Base-by-base conservation (phyloP, 495 filamentous ascomycete species). In the Aspergillus heteromorphus region DNA sequence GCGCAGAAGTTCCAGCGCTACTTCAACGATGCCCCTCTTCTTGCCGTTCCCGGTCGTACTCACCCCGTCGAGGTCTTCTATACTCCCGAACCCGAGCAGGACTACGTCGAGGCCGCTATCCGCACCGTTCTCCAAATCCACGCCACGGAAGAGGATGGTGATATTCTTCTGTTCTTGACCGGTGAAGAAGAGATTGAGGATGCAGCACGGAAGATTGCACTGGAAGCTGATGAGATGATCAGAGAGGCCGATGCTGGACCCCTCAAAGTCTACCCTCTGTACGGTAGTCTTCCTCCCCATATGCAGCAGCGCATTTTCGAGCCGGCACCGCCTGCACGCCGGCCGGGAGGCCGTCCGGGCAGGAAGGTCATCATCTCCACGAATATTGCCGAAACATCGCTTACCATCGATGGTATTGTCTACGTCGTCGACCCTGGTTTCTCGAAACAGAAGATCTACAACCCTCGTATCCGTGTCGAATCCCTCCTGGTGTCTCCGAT, bases 161-260 rank as follows among this genome's bases (percentile, higher is more conserved):
- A 99, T 67, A 92, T 99, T 40, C 74, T 99, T 40, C 73, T 99
- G 20, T 99, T 99, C 73, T 76, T 99, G 67, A 99, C 95, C 27
- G 95, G 95, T 64, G 95, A 99, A 65, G 95, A 99, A 68, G 95
- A 99, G 67, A 99, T 99, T 65, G 95, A 99, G 70, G 95, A 97
- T 69, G 90, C 93, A 18, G 87, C 87, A 56, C 82, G 91, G 25
- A 96, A 97, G 63, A 96, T 99, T 57, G 77, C 79, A 18, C 76
- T 96, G 1, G 95, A 99, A 70, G 87, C 81, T 27, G 90, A 96
- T 58, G 91, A 97, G 65, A 88, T 97, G 80, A 77, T 88, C 13
- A 76, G 89, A 59, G 95, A 97, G 67, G 87, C 86, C 18, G 92
- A 92, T 71, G 88, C 87, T 34, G 95, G 95, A 23, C 95, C 91